Base-by-base conservation (phyloP, 306 rosid species). In the Fagus sylvatica region DNA sequence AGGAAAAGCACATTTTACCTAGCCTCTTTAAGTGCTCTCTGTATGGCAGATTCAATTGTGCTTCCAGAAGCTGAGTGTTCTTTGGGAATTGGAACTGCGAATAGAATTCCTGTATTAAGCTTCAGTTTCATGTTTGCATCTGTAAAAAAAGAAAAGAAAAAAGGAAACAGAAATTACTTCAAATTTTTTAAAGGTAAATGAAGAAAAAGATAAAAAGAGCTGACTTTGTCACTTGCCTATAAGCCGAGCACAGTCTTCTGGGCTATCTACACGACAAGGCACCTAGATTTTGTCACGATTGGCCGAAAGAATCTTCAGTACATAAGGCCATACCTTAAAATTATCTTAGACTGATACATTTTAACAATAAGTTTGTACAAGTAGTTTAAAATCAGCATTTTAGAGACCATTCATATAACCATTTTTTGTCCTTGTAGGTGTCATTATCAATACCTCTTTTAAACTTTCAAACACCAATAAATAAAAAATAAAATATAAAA, bases 41-140 rank as follows among this genome's bases (percentile, higher is more conserved):
- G 88, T 74, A 91, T 92, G 77, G 96, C 91, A 78, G 91, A 85
- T 76, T 92, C 97, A 71, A 92, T 94, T 69, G 83, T 60, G 73
- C 82, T 87, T 80, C 98, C 98, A 59, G 97, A 88, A 67, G 95
- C 77, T 0, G 91, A 80, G 57, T 94, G 91, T 74, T 92, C 97
- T 74, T 74, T 85, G 53, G 96, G 98, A 82, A 94, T 92, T 56
- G 96, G 98, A 83, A 92, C 97, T 41, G 93, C 92, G 71, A 94
- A 85, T 76, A 94, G 81, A 80, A 94, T 80, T 74, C 98, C 97
- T 49, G 89, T 83, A 84, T 90, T 93, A 60, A 90, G 92, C 81
- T 81, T 85, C 76, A 90, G 97, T 56, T 83, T 89, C 79, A 28
- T 48, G 84, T 80, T 92, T 56, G 93, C 95, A 65, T 89, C 98